phyloP scores from a whole-genome alignment of 2,329 filamentous ascomycete genomes.

The Curvularia lunata region DNA sequence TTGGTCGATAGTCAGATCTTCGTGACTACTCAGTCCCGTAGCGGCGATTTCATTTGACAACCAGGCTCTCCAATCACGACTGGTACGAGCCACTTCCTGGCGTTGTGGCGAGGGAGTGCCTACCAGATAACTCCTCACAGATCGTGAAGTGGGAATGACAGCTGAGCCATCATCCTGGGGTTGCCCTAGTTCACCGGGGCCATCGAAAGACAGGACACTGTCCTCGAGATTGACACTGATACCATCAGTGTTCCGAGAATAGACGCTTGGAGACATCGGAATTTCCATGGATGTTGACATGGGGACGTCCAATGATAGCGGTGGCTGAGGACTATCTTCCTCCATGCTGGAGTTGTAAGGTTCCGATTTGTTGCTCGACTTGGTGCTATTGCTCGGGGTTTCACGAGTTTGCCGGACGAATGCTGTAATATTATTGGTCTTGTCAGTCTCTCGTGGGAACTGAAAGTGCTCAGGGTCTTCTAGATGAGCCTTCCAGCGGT shows the following conservation, averaged over 20 bases:
- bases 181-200: conserved; percentile 9
- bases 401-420: conserved; percentile 6
- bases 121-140: conserved; percentile 53
- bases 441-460: conserved; percentile 38
- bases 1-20: conserved; percentile 38
- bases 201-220: conserved; percentile 40
- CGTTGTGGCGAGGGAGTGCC: conserved; percentile 40
- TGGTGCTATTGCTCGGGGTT: not conserved
- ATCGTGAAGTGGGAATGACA: conserved; percentile 53
- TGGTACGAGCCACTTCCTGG: conserved; percentile 38
- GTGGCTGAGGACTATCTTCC: not conserved
- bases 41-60: conserved; percentile 53
- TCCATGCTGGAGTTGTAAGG: no score
- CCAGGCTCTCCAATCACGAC: conserved; percentile 57
- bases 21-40: conserved; percentile 38
- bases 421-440: conserved; percentile 24
- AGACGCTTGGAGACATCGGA: conserved; percentile 56
- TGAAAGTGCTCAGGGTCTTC: conserved; percentile 42
- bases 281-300: conserved; percentile 27
- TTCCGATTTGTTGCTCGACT: not conserved
- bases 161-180: conserved; percentile 43
- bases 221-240: conserved; percentile 45
- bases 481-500: conserved; percentile 52
- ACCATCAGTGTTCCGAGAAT: conserved; percentile 53
- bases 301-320: conserved; percentile 6